Base-by-base conservation (phyloP, 345 rosid species). In the Eucalyptus pauciflora region DNA sequence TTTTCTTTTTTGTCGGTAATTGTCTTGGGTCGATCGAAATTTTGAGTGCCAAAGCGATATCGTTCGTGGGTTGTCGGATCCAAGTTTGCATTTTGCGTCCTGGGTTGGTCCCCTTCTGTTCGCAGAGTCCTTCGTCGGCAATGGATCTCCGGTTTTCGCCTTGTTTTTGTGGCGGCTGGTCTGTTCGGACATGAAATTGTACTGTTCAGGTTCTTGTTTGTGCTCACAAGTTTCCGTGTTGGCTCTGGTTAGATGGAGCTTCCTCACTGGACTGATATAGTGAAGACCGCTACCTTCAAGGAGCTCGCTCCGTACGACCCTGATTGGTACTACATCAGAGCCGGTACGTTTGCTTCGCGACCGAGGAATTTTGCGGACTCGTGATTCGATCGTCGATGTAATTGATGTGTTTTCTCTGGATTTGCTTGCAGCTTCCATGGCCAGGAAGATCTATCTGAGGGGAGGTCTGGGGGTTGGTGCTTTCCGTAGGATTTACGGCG, bases 301-400 rank as follows among this genome's bases (percentile, higher is more conserved):
- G 97, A 95, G 91, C 96, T 95, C 62, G 97, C 97, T 48, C 97
- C 96, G 3, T 95, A 95, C 87, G 97, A 95, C 80, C 97, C 96
- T 27, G 96, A 95, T 88, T 95, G 97, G 97, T 94, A 95, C 91
- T 94, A 89, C 67, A 88, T 94, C 85, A 92, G 97, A 90, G 97
- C 97, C 4, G 96, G 95, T 94, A 83, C 13, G 50, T 80, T 1
- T 79, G 49, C 49, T 52, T n/a, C 2, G 15, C 22, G 0, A 6
- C 27, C 3, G 31, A 29, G 69, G 3, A 37, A 37, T 18, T 18
- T 37, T 27, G 5, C 2, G 29, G 15, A 7, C 85, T 41, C 11
- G 48, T 41, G 24, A 76, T 11, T 11, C 14, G 15, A 41, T 76
- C 16, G 27, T 24, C 29, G 8, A 7, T 76, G 29, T 86, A 18